A percentile compares a stretch with the other conserved stretches of the same genome.
phyloP scores from a whole-genome alignment of 331 rosid species.

The Erythrophleum ivorense region DNA sequence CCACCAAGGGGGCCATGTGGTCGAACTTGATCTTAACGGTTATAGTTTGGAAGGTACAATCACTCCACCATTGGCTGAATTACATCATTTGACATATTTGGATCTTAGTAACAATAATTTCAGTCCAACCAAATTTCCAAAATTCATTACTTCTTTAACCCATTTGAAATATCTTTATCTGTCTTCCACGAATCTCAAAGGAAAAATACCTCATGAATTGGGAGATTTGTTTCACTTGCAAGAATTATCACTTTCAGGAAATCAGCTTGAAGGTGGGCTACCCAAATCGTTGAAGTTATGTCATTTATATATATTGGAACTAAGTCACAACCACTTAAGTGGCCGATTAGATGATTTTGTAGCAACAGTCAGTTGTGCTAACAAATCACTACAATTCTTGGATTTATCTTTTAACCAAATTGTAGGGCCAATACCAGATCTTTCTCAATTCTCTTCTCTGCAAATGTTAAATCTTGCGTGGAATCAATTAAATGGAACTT shows the following conservation, averaged over 20 bases:
- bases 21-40: accelerated
- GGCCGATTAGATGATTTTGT: not conserved
- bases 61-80: not conserved
- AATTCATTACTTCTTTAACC: not conserved
- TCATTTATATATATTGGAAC: not conserved
- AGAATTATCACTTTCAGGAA: not conserved
- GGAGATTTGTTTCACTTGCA: not conserved
- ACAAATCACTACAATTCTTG: not conserved
- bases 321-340: not conserved
- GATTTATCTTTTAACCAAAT: not conserved
- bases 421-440: not conserved
- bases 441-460: not conserved
- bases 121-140: not conserved
- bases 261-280: not conserved
- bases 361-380: not conserved
- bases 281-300: not conserved
- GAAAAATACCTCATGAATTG: not conserved
- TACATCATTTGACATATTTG: not conserved
- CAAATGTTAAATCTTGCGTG: accelerated
- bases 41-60: not conserved
- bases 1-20: not conserved
- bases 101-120: not conserved
- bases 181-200: not conserved
- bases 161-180: not conserved
- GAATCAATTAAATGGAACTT: not conserved